phyloP scores from a whole-genome alignment of 768 basidiomycete species.

The Amanita rimosa region DNA sequence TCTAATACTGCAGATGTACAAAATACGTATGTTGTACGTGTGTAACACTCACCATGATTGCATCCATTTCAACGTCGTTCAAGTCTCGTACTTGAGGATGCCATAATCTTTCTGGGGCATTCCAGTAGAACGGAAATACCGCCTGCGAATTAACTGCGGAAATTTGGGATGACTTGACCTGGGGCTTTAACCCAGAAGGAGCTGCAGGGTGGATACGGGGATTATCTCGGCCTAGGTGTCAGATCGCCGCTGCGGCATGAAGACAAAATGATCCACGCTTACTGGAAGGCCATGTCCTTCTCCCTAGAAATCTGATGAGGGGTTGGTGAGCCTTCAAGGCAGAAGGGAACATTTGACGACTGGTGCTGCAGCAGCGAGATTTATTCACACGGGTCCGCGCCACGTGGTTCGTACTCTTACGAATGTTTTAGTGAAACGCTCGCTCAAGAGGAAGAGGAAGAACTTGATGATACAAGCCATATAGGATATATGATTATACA shows the following conservation, averaged over 20 bases:
- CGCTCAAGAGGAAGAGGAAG: too few relatives aligned
- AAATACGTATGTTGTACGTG: background rate
- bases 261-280: constrained; percentile 9
- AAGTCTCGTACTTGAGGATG: constrained; percentile 35
- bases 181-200: constrained; percentile 45
- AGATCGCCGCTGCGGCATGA: constrained; percentile 3
- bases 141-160: constrained; percentile 8
- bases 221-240: constrained; percentile 20
- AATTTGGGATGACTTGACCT: constrained; percentile 22
- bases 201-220: constrained; percentile 57
- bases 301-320: constrained; percentile 54
- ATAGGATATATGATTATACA: too few relatives aligned
- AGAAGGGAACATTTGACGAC: background rate
- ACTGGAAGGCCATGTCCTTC: constrained; percentile 39
- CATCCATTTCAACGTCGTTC: constrained; percentile 50
- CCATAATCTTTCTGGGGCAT: constrained; percentile 54
- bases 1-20: constrained; percentile 25
- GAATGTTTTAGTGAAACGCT: too few relatives aligned
- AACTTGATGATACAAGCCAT: too few relatives aligned
- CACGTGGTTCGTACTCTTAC: too few relatives aligned
- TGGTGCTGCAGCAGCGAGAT: too few relatives aligned
- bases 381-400: too few relatives aligned
- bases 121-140: constrained; percentile 45
- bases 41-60: constrained; percentile 41
- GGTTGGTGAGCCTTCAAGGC: constrained; percentile 30